A percentile compares a stretch with the other conserved stretches of the same genome.
Evolutionary conservation across 805 yeast genomes (phyloP).

Genomic region (Hanseniaspora mollemarum): DNA sequence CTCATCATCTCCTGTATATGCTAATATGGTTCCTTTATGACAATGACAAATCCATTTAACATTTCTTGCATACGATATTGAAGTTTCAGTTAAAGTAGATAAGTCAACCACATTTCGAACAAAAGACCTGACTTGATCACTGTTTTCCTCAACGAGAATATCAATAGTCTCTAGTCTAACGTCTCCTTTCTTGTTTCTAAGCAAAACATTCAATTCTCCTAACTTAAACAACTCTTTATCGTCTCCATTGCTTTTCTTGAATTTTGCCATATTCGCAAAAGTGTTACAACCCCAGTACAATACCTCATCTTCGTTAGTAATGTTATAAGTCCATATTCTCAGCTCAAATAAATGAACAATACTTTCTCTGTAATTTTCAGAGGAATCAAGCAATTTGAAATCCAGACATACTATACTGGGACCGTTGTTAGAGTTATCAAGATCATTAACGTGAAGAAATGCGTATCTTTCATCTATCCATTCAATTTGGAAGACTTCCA

Average conservation of each 20-base stretch:
- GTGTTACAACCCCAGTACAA: conserved; percentile 14
- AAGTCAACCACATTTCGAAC: conserved; percentile 15
- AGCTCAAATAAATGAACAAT: conserved; percentile 8
- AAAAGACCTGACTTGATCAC: conserved; percentile 20
- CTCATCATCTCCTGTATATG: conserved; percentile 19
- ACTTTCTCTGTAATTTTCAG: background rate
- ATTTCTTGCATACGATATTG: conserved; percentile 7
- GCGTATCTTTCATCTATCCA: conserved; percentile 29
- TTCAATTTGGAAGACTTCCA: conserved; percentile 24
- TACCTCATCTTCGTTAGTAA: conserved; percentile 2
- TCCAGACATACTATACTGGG: conserved; percentile 13
- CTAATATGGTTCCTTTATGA: conserved; percentile 23
- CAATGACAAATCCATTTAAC: conserved; percentile 25
- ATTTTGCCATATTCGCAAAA: background rate
- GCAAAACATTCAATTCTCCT: conserved; percentile 24
- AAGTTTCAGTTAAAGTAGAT: background rate
- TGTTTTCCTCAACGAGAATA: conserved; percentile 23
- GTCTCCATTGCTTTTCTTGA: conserved; percentile 1
- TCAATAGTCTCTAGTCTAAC: conserved; percentile 23
- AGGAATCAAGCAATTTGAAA: background rate
- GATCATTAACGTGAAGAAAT: conserved; percentile 22
- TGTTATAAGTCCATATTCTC: conserved; percentile 15
- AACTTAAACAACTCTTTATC: conserved; percentile 23
- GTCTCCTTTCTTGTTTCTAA: conserved; percentile 15
- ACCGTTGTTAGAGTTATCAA: conserved; percentile 10